Conservation (phyloP, 2,329 filamentous ascomycete species). For the Xylaria digitata region DNA sequence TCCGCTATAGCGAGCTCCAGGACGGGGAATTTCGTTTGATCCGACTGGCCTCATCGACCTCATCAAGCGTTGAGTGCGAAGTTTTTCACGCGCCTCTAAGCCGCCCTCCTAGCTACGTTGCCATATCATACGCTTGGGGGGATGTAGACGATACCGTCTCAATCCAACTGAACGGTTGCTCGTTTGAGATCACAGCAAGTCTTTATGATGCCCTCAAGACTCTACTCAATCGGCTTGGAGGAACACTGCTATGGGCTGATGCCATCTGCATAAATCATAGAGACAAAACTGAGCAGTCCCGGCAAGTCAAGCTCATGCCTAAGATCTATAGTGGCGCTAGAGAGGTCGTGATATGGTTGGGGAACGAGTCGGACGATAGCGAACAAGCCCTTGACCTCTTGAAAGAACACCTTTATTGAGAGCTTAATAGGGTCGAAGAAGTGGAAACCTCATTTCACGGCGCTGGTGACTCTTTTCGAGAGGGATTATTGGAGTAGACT, state of each 20-base stretch:
- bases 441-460: background rate
- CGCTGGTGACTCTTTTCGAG: background rate
- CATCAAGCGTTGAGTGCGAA: background rate
- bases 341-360: slow-evolving; percentile 2
- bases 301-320: slow-evolving; percentile 1
- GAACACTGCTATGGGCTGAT: background rate
- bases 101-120: background rate
- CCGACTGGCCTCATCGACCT: background rate
- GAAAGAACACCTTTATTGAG: background rate
- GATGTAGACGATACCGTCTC: background rate
- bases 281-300: background rate
- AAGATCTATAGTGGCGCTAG: background rate
- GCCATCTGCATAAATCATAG: slow-evolving; percentile 3
- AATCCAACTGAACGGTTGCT: background rate
- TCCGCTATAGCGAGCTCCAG: slow-evolving; percentile 1
- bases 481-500: background rate
- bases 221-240: background rate
- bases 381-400: background rate
- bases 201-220: background rate
- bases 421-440: background rate
- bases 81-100: background rate
- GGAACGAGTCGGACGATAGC: background rate
- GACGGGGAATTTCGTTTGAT: background rate
- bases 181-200: background rate
- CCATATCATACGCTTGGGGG: background rate